Evolutionary conservation across 306 rosid genomes (phyloP).

Genomic region (Albizia julibrissin): DNA sequence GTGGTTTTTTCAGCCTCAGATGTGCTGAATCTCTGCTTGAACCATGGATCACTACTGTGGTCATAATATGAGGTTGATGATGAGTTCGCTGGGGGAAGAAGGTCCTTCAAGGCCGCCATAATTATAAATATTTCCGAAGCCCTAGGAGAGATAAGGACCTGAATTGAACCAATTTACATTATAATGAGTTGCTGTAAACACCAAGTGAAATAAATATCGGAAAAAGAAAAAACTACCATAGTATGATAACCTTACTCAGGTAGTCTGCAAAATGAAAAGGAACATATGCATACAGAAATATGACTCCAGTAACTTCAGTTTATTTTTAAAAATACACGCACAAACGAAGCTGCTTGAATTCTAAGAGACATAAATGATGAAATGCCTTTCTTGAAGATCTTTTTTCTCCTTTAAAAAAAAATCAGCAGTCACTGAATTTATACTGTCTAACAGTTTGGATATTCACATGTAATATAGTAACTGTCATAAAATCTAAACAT

Average conservation of each 20-base stretch:
- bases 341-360: not conserved
- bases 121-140: not conserved
- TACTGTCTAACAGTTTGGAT: not conserved
- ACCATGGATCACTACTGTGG: constrained; percentile 90
- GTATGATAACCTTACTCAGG: not conserved
- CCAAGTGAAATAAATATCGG: not conserved
- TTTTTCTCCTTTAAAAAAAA: not conserved
- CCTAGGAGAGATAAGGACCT: not conserved
- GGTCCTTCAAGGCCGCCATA: constrained; percentile 76
- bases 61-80: constrained; percentile 65
- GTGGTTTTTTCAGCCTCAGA: constrained; percentile 59
- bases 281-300: too few species aligned
- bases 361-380: not conserved
- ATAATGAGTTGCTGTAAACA: not conserved
- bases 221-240: not conserved
- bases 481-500: not conserved
- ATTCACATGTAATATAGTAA: not conserved
- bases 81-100: constrained; percentile 69
- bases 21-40: constrained; percentile 72
- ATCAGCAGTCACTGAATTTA: not conserved
- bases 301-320: not conserved
- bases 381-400: not conserved
- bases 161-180: not conserved
- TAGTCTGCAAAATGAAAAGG: not conserved
- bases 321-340: not conserved